Conservation (phyloP, 495 filamentous ascomycete species). For the Neurospora terricola region DNA sequence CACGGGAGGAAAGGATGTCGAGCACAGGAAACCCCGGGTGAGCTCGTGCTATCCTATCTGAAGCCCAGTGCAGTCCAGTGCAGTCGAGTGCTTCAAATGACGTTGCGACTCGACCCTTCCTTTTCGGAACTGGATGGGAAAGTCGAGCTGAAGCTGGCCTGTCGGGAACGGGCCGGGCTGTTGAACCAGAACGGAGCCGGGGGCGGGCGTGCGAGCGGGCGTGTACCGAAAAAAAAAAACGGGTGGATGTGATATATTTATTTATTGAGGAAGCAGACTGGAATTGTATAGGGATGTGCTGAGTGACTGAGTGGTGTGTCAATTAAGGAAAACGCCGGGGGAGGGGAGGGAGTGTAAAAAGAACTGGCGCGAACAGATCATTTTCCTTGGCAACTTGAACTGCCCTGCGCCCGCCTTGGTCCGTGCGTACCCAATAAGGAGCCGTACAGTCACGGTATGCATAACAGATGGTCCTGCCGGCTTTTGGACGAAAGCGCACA, state of each 20-base stretch:
- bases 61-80: background rate
- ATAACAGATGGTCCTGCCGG: background rate
- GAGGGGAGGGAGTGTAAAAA: background rate
- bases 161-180: background rate
- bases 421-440: background rate
- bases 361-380: background rate
- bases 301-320: background rate
- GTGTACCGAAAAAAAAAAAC: no score
- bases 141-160: background rate
- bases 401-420: background rate
- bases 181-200: no score
- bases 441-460: background rate
- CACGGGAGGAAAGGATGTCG: no score
- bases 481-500: no score
- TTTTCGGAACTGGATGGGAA: background rate
- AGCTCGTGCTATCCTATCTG: background rate
- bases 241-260: no score
- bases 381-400: background rate
- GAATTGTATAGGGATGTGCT: background rate
- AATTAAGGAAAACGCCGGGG: background rate
- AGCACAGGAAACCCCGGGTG: background rate
- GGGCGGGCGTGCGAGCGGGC: no score
- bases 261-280: no score
- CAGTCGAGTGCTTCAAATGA: background rate
- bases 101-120: background rate